A percentile compares a stretch with the other conserved stretches of the same genome.
These are phyloP conservation scores for Hericium alpestre DNA, from an alignment of 768 basidiomycete species.

Conservation along the genomic window DNA sequence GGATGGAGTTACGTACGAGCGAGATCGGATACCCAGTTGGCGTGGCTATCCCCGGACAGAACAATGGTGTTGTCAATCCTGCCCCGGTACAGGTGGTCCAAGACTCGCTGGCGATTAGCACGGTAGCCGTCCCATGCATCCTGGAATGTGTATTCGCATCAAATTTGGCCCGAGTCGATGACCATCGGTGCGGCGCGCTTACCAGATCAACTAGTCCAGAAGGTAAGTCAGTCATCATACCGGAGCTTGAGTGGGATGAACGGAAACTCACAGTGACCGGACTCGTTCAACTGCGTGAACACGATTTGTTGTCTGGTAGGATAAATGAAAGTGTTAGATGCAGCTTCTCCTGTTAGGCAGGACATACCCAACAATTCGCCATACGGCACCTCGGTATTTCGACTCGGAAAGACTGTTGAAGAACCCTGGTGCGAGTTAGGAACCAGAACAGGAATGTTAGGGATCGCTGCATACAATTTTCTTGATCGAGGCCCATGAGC, in stretches of 20 bases:
- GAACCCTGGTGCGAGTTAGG: constrained; percentile 28
- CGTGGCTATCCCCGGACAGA: constrained; percentile 53
- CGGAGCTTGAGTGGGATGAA: constrained; percentile 7
- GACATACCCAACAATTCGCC: constrained; percentile 42
- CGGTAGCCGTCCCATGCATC: constrained; percentile 54
- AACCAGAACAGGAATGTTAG: neutral
- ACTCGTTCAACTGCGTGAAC: constrained; percentile 36
- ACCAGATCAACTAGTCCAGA: constrained; percentile 1
- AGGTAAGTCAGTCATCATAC: constrained; percentile 14
- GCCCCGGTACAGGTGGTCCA: constrained; percentile 39
- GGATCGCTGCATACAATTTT: constrained; percentile 29
- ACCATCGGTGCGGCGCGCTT: neutral
- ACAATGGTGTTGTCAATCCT: constrained; percentile 44
- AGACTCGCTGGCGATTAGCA: constrained; percentile 41
- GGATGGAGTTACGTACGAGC: constrained; percentile 28
- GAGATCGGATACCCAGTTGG: constrained; percentile 51
- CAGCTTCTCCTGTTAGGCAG: neutral
- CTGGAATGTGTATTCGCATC: constrained; percentile 14
- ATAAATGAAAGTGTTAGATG: neutral
- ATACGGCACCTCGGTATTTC: constrained; percentile 35
- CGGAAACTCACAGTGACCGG: constrained; percentile 24
- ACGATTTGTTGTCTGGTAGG: constrained; percentile 42
- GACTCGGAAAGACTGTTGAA: constrained; percentile 35
- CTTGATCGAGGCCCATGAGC: constrained; percentile 45
- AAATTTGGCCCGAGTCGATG: neutral